A percentile compares a stretch with the other conserved stretches of the same genome.
phyloP scores from a whole-genome alignment of 441 rosid species.

The Adansonia grandidieri region DNA sequence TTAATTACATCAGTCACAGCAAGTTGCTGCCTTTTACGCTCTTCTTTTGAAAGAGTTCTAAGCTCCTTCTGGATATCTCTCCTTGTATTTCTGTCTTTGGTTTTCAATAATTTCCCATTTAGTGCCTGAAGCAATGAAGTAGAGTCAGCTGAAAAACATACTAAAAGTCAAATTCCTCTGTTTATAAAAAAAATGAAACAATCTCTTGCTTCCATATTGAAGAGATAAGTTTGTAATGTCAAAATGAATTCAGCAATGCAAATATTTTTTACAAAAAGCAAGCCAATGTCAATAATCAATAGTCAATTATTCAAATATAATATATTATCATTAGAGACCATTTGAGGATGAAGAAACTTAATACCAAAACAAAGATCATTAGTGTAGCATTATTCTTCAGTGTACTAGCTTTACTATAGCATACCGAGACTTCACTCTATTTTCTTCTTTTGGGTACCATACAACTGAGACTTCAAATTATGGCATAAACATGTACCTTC shows the following conservation, averaged over 20 bases:
- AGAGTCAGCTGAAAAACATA: constrained; percentile 24
- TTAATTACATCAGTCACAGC: constrained; percentile 91
- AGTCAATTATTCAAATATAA: not conserved
- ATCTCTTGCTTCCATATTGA: constrained; percentile 14
- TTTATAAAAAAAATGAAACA: constrained; percentile 14
- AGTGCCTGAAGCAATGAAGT: constrained; percentile 51
- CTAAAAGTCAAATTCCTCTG: constrained; percentile 16
- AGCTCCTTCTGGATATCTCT: constrained; percentile 90
- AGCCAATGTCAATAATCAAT: not conserved
- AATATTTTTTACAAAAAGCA: not conserved
- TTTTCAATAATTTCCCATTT: constrained; percentile 81
- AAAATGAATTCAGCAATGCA: not conserved
- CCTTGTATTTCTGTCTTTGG: constrained; percentile 80
- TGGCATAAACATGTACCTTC: constrained; percentile 60
- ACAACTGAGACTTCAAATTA: constrained; percentile 15
- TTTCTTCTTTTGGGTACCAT: not conserved
- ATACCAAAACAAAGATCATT: not conserved
- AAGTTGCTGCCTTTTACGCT: constrained; percentile 93
- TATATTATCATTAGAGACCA: not conserved
- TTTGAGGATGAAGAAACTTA: not conserved
- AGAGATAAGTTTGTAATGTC: not conserved
- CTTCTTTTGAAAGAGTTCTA: constrained; percentile 80
- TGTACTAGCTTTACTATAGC: not conserved
- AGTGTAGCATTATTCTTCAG: not conserved
- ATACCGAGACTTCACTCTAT: not conserved